Conservation (phyloP, 2,329 filamentous ascomycete genomes). For the Penicillium sp. region DNA sequence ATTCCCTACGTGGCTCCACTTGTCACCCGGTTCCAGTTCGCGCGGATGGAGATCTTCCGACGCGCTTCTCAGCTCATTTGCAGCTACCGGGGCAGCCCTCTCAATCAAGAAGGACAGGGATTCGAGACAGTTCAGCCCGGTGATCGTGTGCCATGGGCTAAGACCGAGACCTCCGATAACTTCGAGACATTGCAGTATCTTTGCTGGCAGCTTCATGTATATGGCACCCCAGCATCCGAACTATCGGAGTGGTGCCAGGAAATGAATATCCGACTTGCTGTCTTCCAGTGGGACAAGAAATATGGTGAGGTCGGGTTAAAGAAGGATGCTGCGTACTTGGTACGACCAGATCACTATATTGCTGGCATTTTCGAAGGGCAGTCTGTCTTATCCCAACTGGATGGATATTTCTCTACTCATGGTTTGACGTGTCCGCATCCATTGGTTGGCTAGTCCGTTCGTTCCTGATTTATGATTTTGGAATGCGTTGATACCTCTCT, state of each 20-base stretch:
- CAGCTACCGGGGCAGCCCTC: conserved; percentile 40
- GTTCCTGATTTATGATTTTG: background rate
- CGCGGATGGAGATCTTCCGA: conserved; percentile 26
- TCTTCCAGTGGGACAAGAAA: conserved; percentile 25
- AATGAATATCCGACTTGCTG: conserved; percentile 16
- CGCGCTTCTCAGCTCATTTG: conserved; percentile 44
- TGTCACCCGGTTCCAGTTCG: conserved; percentile 18
- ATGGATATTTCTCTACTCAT: conserved; percentile 20
- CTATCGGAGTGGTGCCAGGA: conserved; percentile 25
- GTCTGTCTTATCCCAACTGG: conserved; percentile 18
- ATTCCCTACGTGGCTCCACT: conserved; percentile 36
- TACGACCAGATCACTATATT: conserved; percentile 32
- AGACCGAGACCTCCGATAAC: conserved; percentile 24
- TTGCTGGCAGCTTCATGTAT: conserved; percentile 33
- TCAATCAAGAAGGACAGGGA: conserved; percentile 29
- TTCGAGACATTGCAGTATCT: conserved; percentile 25
- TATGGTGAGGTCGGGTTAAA: conserved; percentile 22
- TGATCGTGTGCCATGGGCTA: conserved; percentile 42
- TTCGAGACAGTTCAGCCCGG: conserved; percentile 43
- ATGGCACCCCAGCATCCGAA: conserved; percentile 16
- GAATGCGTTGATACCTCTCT: background rate
- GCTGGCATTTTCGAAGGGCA: conserved; percentile 20
- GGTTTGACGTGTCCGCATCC: conserved; percentile 1
- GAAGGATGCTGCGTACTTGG: conserved; percentile 26
- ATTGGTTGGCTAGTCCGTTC: background rate